Evolutionary conservation across 2,329 filamentous ascomycete genomes (phyloP).

Genomic region (Canariomyces notabilis): DNA sequence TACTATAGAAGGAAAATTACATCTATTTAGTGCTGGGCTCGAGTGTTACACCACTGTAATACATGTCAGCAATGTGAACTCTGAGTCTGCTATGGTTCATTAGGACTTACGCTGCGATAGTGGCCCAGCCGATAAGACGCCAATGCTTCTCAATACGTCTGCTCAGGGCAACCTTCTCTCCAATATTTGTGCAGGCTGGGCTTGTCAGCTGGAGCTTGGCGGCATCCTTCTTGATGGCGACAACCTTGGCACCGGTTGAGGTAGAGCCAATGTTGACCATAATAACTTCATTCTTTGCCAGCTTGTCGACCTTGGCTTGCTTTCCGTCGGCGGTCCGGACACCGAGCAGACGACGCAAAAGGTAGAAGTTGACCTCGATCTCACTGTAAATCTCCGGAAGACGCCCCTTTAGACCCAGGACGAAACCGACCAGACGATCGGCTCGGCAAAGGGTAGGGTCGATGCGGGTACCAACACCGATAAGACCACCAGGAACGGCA

Average conservation of each 20-base stretch:
- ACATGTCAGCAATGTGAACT: conserved; percentile 25
- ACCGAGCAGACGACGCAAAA: conserved; percentile 87
- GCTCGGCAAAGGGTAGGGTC: conserved; percentile 97
- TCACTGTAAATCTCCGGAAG: conserved; percentile 97
- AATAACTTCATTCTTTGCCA: conserved; percentile 96
- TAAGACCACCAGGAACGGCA: conserved; percentile 92
- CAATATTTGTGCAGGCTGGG: conserved; percentile 93
- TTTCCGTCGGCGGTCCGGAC: conserved; percentile 98
- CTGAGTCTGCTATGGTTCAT: no score
- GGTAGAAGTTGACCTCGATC: conserved; percentile 99
- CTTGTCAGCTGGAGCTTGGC: conserved; percentile 90
- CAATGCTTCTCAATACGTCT: conserved; percentile 99
- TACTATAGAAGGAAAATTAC: conserved; percentile 9
- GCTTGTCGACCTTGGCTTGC: conserved; percentile 98
- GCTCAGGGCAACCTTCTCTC: conserved; percentile 94
- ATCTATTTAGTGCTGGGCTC: conserved; percentile 45
- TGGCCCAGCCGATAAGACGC: conserved; percentile 90
- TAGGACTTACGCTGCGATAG: conserved; percentile 66
- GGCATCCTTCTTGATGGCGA: conserved; percentile 95
- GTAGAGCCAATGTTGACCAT: conserved; percentile 99
- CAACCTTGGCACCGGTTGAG: conserved; percentile 93
- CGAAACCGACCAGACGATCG: conserved; percentile 97
- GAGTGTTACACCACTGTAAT: conserved; percentile 47
- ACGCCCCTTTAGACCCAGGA: conserved; percentile 87
- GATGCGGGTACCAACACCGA: conserved; percentile 95